Conservation (phyloP, 2,329 filamentous ascomycete genomes). For the Bipolaris victoriae region DNA sequence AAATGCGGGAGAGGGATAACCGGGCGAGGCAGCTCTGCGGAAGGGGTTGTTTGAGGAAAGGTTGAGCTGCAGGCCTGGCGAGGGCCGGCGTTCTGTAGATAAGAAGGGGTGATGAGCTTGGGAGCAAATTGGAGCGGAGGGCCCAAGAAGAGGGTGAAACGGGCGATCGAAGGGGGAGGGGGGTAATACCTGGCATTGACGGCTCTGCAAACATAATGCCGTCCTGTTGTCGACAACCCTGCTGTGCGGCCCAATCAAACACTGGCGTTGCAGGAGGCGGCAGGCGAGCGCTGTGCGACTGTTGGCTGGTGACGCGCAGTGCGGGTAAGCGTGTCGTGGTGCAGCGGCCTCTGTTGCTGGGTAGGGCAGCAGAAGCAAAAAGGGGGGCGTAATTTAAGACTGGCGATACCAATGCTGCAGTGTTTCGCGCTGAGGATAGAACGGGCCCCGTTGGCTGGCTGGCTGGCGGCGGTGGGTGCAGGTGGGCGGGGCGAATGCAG, state of each 20-base stretch:
- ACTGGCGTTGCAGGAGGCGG: slow-evolving; percentile 31
- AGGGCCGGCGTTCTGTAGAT: slow-evolving; percentile 54
- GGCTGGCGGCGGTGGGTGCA: slow-evolving; percentile 14
- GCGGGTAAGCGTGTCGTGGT: slow-evolving; percentile 25
- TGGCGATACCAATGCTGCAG: slow-evolving; percentile 40
- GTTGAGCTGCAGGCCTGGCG: slow-evolving; percentile 66
- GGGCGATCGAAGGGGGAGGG: slow-evolving; percentile 38
- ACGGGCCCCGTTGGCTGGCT: slow-evolving; percentile 19
- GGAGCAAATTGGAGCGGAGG: slow-evolving; percentile 37
- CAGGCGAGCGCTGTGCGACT: slow-evolving; percentile 25
- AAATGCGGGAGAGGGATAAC: slow-evolving; percentile 43
- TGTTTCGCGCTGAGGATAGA: slow-evolving; percentile 33
- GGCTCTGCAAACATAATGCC: slow-evolving; percentile 51
- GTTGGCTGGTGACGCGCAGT: slow-evolving; percentile 34
- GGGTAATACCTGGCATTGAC: slow-evolving; percentile 50
- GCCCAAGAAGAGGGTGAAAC: slow-evolving; percentile 41
- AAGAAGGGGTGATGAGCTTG: slow-evolving; percentile 38
- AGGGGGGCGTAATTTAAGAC: slow-evolving; percentile 36
- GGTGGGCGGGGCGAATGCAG: slow-evolving; percentile 27
- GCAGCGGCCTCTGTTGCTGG: slow-evolving; percentile 10
- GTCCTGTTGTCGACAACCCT: slow-evolving; percentile 41
- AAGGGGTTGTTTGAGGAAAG: slow-evolving; percentile 79
- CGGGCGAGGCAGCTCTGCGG: slow-evolving; percentile 70
- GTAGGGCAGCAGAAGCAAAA: slow-evolving; percentile 14
- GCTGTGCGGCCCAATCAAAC: slow-evolving; percentile 42